Conservation (phyloP, 805 yeast genomes). For the Candida alai region DNA sequence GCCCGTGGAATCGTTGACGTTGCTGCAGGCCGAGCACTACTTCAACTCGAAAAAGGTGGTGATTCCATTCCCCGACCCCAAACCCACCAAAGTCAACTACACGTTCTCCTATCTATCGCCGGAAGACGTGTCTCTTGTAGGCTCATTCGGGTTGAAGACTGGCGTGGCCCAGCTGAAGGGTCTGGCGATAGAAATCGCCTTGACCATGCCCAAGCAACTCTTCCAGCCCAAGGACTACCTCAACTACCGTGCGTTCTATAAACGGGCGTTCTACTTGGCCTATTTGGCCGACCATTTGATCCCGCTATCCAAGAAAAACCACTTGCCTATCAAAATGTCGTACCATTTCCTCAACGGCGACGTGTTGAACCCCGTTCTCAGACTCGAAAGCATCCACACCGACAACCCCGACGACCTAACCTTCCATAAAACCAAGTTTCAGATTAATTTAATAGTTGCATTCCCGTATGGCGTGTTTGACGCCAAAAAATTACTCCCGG, state of each 20-base stretch:
- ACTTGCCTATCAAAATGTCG: conserved; percentile 55
- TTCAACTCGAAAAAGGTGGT: conserved; percentile 51
- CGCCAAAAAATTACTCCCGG: conserved; percentile 69
- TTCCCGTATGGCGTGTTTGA: conserved; percentile 72
- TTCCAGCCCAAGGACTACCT: conserved; percentile 86
- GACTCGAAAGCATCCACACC: conserved; percentile 52
- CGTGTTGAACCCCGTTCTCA: conserved; percentile 68
- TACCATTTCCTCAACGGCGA: conserved; percentile 77
- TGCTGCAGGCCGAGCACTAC: conserved; percentile 56
- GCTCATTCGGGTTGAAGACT: conserved; percentile 85
- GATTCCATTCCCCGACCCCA: conserved; percentile 89
- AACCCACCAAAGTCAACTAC: conserved; percentile 70
- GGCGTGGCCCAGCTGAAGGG: conserved; percentile 64
- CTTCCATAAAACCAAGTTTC: conserved; percentile 63
- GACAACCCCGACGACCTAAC: conserved; percentile 47
- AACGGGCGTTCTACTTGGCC: conserved; percentile 83
- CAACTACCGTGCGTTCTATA: conserved; percentile 86
- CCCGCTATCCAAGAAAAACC: conserved; percentile 47
- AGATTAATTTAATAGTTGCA: conserved; percentile 70
- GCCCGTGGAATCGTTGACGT: conserved; percentile 44
- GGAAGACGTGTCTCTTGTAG: conserved; percentile 70
- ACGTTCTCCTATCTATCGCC: conserved; percentile 70
- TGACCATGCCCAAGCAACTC: conserved; percentile 73
- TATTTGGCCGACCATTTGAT: conserved; percentile 66
- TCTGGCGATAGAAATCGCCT: conserved; percentile 69